Base-by-base conservation (phyloP, 495 filamentous ascomycete genomes). In the Tetracladium marchalianum region DNA sequence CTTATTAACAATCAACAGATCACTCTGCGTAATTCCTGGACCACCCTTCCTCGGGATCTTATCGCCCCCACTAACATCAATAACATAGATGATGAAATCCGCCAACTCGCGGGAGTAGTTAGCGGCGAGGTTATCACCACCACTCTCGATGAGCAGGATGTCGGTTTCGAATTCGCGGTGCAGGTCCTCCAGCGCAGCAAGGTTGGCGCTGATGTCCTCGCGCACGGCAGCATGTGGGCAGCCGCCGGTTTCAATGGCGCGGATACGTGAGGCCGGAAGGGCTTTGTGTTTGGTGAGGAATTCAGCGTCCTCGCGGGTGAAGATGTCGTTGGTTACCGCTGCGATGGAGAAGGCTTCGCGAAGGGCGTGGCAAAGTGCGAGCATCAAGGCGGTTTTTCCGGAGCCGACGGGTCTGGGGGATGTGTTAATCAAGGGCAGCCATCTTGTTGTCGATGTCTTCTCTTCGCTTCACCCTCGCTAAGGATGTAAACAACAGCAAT, bases 301-400 rank as follows among this genome's bases (percentile, higher is more conserved):
- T 60, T 97, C 92, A 66, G 87, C 86, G 68, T 98, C 92, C 70
- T 98, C 92, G 49, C 85, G 84, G 19, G 92, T 97, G 76, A 98
- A 98, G 73, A 97, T 97, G 70, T 98, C 92, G 71, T 98, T 98
- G 24, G 92, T 98, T 2, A 98, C 90, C 34, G 90, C 92, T 4
- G 92, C 92, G 54, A 98, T 82, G 57, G 81, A 87, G 71, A 87
- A 86, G 19, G 74, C 60, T 39, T 78, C 67, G 31, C 92, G 81
- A 2, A 98, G 77, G 24, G 81, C 80, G 27, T 73, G 81, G 66
- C 87, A 94, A 52, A 96, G 78, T 22, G 85, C 79, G 8, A 94
- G 78, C 90, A 97, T 95, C 16, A 97, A 75, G 35, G 92, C 92
- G 12, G 92, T 96, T 64, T 98, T 98, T 57, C 92, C 92, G 19